Evolutionary conservation across 768 basidiomycete genomes (phyloP).

Genomic region (Baorangia bicolor): DNA sequence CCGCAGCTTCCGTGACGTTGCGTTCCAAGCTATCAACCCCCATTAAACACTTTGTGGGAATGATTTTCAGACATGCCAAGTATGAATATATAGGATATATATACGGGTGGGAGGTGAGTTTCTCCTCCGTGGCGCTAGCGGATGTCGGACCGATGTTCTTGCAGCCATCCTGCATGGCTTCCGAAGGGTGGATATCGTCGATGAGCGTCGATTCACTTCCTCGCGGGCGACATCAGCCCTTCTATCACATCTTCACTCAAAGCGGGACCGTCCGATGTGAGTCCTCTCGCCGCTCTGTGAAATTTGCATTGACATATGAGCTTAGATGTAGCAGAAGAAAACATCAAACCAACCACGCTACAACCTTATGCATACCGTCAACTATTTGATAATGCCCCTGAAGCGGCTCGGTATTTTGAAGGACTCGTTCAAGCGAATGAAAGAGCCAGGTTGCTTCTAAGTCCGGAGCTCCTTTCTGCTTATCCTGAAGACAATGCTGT

Average conservation of each 20-base stretch:
- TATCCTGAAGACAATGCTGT: constrained; percentile 50
- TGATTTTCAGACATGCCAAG: constrained; percentile 43
- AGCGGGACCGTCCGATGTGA: constrained; percentile 40
- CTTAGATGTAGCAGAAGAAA: constrained; percentile 39
- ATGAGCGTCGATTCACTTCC: constrained; percentile 43
- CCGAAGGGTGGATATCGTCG: constrained; percentile 42
- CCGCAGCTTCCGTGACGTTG: constrained; percentile 23
- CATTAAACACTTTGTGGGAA: constrained; percentile 48
- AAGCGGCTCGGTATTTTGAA: constrained; percentile 39
- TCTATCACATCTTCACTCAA: constrained; percentile 41
- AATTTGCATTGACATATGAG: constrained; percentile 1
- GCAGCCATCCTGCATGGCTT: constrained; percentile 37
- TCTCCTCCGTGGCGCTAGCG: neutral
- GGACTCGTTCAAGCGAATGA: constrained; percentile 26
- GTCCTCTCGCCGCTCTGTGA: constrained; percentile 6
- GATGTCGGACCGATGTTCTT: neutral
- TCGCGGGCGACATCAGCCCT: constrained; percentile 47
- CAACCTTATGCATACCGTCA: constrained; percentile 16
- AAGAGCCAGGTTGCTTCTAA: constrained; percentile 40
- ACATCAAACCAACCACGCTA: constrained; percentile 26
- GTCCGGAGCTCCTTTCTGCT: constrained; percentile 39
- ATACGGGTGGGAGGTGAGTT: constrained; percentile 48
- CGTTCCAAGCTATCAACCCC: constrained; percentile 24
- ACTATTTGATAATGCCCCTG: constrained; percentile 27
- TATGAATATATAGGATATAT: constrained; percentile 46